These are phyloP conservation scores for Psilocybe sp. DNA, from an alignment of 768 basidiomycete species.

Conservation along the genomic window DNA sequence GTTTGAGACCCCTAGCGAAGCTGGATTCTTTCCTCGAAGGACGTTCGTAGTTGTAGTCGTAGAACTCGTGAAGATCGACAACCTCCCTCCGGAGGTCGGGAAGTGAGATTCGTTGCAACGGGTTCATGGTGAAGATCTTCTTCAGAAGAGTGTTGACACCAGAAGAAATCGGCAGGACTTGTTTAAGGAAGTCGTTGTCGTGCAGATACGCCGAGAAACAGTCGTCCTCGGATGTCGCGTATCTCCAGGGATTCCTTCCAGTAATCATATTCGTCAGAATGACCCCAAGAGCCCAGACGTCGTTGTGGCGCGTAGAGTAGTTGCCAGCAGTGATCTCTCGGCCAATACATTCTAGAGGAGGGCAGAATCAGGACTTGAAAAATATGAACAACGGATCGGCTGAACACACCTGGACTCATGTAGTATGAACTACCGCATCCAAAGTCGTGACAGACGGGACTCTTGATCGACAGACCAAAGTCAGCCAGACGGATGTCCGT, in stretches of 20 bases:
- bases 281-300: slow-evolving; percentile 75
- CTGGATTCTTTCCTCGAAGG: slow-evolving; percentile 3
- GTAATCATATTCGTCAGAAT: slow-evolving; percentile 83
- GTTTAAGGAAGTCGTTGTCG: slow-evolving; percentile 60
- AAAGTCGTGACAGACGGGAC: slow-evolving; percentile 43
- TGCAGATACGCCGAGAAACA: slow-evolving; percentile 64
- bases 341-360: slow-evolving; percentile 51
- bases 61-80: slow-evolving; percentile 56
- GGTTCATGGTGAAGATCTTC: slow-evolving; percentile 68
- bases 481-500: slow-evolving; percentile 62
- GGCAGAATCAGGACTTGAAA: not conserved
- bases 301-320: slow-evolving; percentile 62
- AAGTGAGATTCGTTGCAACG: slow-evolving; percentile 59
- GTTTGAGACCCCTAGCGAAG: not conserved
- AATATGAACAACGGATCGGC: not conserved
- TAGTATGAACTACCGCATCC: slow-evolving; percentile 62
- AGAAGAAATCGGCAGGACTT: slow-evolving; percentile 71
- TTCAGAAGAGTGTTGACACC: slow-evolving; percentile 66
- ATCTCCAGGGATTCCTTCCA: slow-evolving; percentile 75
- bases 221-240: slow-evolving; percentile 63
- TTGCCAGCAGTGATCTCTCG: slow-evolving; percentile 38
- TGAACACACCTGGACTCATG: slow-evolving; percentile 64
- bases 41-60: slow-evolving; percentile 50
- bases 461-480: slow-evolving; percentile 68
- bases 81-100: slow-evolving; percentile 57